Base-by-base conservation (phyloP, 73 alveolate genomes). In the Tetrahymena elliotti region DNA sequence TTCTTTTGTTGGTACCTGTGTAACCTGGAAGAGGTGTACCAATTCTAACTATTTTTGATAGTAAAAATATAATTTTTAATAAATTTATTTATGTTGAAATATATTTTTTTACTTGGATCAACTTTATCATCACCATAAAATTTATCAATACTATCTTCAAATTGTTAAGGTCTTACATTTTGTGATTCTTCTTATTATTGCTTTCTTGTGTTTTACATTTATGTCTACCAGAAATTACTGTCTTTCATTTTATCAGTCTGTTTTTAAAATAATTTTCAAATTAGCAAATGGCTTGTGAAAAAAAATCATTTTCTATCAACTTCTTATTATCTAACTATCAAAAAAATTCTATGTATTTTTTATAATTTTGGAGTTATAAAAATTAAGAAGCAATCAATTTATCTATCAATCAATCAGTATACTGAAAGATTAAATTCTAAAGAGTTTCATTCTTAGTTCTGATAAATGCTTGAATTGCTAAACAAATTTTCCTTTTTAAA, bases 21-120 rank as follows among this genome's bases (percentile, higher is more conserved):
- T 94, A 94, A 15, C 96, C 96, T 40, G 96, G 96, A 84, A 94
- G 93, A 35, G 96, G 96, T 33, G 94, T 68, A 5, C 96, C 96
- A 33, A 94, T 52, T 40, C 93, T 88, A 20, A 94, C 96, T 94
- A 41, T 31, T 34, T 68, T 68, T 18, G 34, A 68, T 68, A 22
- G 10, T 22, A 27, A 68, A 27, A 68, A 1, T 68, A 68, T 22
- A 1, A 68, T 68, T 68, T 68, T 40, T 10, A 40, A 40, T 10
- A 10, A 10, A 40, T 40, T 40, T 10, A 40, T 40, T 10, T 40
- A 10, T 10, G 8, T 40, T 40, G 54, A 94, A 47, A 36, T 82
- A 83, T 24, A 0, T 39, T 10, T 8, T 1, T 31, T 93, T 94
- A 94, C 96, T n/a, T 84, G 96, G 93, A 3, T 68, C 96, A 12